Base-by-base conservation (phyloP, 306 rosid genomes). In the Castanea mollissima region DNA sequence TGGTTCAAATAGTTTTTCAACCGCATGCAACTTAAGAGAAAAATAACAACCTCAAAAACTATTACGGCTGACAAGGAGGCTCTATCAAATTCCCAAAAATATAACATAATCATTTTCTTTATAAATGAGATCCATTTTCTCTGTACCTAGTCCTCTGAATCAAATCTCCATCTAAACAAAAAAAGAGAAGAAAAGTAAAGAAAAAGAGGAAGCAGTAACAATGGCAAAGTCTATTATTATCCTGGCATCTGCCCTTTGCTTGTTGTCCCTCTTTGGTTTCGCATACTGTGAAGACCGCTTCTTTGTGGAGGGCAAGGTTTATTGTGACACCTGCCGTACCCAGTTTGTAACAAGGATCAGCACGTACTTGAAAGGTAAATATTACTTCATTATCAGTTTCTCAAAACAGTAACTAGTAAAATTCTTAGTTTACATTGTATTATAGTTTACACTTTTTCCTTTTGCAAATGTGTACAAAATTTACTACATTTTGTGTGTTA, bases 281-380 rank as follows among this genome's bases (percentile, higher is more conserved):
- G 81, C 80, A 23, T 54, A 46, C 62, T 16, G 55, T 69, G 25
- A 5, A 0, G 79, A 69, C 0, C 70, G 55, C 1, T 84, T 82
- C 75, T n/a, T 8, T 13, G 92, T 94, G 0, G 87, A 88, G 69
- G 99, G 99, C 19, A 5, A 54, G 0, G 95, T 94, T 23, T 94
- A 88, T 55, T 94, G 99, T 12, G 99, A 94, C 82, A 92, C 92
- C 2, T 94, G 99, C 49, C 99, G 97, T 12, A 12, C 73, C 23
- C 95, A 87, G 69, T 90, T 92, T 83, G 18, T 87, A 3, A 92
- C 97, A 9, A 81, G 21, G 71, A 25, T 87, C 75, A 80, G 89
- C 34, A 68, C 74, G 59, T 19, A 29, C 81, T 21, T 92, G 0
- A 69, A 77, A 77, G 94, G 97, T 93, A 79, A 49, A 10, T 49